Evolutionary conservation across 495 filamentous ascomycete genomes (phyloP).

Genomic region (Ascodesmis nigricans): DNA sequence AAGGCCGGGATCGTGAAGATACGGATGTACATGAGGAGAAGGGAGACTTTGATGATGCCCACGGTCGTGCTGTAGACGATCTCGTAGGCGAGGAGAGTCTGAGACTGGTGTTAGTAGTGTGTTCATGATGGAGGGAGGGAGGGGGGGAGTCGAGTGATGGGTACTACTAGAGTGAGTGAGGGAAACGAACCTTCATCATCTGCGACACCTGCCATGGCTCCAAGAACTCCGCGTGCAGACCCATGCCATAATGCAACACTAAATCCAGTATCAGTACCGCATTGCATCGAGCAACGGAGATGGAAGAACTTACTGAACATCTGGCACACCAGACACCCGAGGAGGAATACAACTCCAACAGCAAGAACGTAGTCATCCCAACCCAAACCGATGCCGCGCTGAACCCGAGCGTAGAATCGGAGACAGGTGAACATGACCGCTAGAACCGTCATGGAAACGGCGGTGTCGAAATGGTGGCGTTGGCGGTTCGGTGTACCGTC

Average conservation of each 20-base stretch:
- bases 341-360: not conserved
- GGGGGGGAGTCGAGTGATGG: too few relatives aligned
- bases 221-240: not conserved
- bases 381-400: not conserved
- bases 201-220: not conserved
- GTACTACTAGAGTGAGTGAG: too few relatives aligned
- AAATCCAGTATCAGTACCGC: too few relatives aligned
- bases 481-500: too few relatives aligned
- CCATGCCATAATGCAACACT: constrained; percentile 3
- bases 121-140: not conserved
- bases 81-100: not conserved
- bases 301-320: too few relatives aligned
- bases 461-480: too few relatives aligned
- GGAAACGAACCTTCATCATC: constrained; percentile 1
- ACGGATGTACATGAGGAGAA: constrained; percentile 3
- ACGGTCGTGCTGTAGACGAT: constrained; percentile 8
- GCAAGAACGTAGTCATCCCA: not conserved
- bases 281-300: too few relatives aligned
- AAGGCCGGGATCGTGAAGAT: not conserved
- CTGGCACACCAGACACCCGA: not conserved
- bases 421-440: not conserved
- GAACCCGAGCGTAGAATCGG: not conserved
- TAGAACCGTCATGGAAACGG: not conserved
- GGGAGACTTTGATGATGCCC: constrained; percentile 5
- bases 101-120: not conserved